These are phyloP conservation scores for Corymbia calophylla DNA, from an alignment of 441 rosid genomes.

Conservation along the genomic window DNA sequence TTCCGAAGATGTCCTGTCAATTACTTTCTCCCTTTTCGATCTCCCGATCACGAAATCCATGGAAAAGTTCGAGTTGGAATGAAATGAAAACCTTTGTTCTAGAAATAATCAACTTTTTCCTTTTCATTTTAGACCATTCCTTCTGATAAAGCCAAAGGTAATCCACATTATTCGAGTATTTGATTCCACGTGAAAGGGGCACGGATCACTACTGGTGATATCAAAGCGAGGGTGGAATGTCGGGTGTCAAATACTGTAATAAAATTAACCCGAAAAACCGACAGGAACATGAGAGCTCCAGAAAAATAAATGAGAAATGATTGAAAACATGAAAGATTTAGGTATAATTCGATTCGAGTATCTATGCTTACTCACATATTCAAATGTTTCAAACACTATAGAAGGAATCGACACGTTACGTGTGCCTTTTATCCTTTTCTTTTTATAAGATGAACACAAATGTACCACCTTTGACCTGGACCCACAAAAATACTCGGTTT, in stretches of 20 bases:
- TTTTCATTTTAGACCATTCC: background rate
- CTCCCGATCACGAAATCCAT: background rate
- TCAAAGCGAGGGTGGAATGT: background rate
- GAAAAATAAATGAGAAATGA: too few relatives aligned
- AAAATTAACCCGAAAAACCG: background rate
- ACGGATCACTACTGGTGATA: rapidly evolving
- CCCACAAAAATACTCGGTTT: background rate
- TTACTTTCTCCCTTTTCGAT: background rate
- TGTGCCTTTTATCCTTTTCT: background rate
- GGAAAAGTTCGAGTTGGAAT: background rate
- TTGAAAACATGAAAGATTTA: too few relatives aligned
- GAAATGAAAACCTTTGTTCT: background rate
- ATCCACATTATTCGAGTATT: background rate
- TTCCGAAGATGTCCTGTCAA: background rate
- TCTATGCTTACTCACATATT: too few relatives aligned
- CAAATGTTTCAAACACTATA: too few relatives aligned
- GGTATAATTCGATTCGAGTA: rapidly evolving
- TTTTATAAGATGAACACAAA: background rate
- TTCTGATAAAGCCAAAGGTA: background rate
- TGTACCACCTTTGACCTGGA: background rate
- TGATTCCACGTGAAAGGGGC: background rate
- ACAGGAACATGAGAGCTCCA: too few relatives aligned
- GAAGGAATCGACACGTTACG: too few relatives aligned
- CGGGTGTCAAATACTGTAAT: rapidly evolving
- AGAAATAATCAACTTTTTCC: background rate